Evolutionary conservation across 345 rosid genomes (phyloP), one percentile per base, ranked within the genome.

Genomic region (Cardamine chenopodiifolia): DNA sequence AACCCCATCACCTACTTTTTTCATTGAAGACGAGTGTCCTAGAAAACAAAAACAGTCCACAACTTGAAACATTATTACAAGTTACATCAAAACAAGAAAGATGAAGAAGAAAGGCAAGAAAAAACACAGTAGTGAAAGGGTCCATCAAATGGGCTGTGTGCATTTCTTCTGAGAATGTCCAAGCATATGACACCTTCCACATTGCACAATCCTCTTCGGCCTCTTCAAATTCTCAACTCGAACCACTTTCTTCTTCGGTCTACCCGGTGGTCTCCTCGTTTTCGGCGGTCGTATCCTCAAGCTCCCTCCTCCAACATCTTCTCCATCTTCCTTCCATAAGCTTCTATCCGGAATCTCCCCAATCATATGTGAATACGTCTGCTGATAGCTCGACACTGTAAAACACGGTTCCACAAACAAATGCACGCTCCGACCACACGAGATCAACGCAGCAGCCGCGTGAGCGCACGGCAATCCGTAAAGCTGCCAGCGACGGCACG

Each of bases 81-180:
- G 75, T 77, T 77, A 77, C 76, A 70, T 45, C 17, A 69, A 54
- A 70, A 62, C 48, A 34, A 56, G 59, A 73, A 39, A 47, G 35
- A 54, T 8, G 11, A 52, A 26, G 54, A 67, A n/a, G n/a, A 20
- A 22, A 4, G 11, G 1, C 11, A 47, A 15, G 9, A 31, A 29
- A 18, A 9, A 13, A 34, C 23, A 19, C 8, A 26, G 53, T 19
- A 44, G 42, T 50, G 54, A 28, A 23, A 44, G 35, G 39, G 14
- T 28, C 28, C 14, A 66, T 92, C 84, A 95, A 75, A 89, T 80
- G 25, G 97, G 88, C 93, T 85, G 83, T 20, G 96, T 79, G 82
- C 99, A 96, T 85, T 96, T 96, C 82, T 96, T 96, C 80, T 96
- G 99, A 58, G 99, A 96, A 84, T 96, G 99, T 59, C 99, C 99